Percentiles rank a stretch among this genome's conserved stretches.
phyloP scores from a whole-genome alignment of 1,284 basidiomycete species.

The Microbotryum lychnidis-dioicae region DNA sequence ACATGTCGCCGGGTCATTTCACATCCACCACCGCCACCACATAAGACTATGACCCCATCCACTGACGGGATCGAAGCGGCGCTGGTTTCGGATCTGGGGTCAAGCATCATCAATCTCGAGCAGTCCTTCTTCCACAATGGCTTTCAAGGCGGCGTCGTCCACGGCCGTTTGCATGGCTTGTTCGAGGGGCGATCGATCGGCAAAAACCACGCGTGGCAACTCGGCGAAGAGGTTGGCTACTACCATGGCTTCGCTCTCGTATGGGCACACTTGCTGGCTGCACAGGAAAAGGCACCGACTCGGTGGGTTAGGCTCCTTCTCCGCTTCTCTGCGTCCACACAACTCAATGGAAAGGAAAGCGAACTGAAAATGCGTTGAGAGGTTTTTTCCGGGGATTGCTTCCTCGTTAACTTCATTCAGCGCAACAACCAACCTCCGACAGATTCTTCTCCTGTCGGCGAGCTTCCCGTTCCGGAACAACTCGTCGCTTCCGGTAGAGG shows the following conservation, averaged over 20 bases:
- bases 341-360: constrained; percentile 32
- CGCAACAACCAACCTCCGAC: constrained; percentile 55
- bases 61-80: too few relatives aligned
- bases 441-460: constrained; percentile 61
- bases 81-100: too few relatives aligned
- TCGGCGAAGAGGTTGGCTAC: constrained; percentile 94
- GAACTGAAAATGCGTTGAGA: constrained; percentile 36
- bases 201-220: constrained; percentile 81
- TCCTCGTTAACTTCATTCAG: constrained; percentile 36
- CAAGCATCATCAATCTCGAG: constrained; percentile 1
- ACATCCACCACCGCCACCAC: too few relatives aligned
- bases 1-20: too few relatives aligned
- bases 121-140: constrained; percentile 70
- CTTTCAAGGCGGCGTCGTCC: constrained; percentile 65
- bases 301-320: constrained; percentile 39
- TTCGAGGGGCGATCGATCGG: constrained; percentile 90
- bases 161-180: constrained; percentile 79
- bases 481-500: constrained; percentile 31
- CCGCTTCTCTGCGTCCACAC: constrained; percentile 58
- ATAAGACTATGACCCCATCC: too few relatives aligned
- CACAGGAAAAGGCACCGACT: constrained; percentile 42
- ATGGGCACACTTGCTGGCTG: constrained; percentile 47
- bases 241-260: constrained; percentile 74
- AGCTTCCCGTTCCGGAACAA: constrained; percentile 73
- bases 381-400: too few relatives aligned